phyloP scores from a whole-genome alignment of 805 yeast species.

The Cyberlindnera samutprakarnensis region DNA sequence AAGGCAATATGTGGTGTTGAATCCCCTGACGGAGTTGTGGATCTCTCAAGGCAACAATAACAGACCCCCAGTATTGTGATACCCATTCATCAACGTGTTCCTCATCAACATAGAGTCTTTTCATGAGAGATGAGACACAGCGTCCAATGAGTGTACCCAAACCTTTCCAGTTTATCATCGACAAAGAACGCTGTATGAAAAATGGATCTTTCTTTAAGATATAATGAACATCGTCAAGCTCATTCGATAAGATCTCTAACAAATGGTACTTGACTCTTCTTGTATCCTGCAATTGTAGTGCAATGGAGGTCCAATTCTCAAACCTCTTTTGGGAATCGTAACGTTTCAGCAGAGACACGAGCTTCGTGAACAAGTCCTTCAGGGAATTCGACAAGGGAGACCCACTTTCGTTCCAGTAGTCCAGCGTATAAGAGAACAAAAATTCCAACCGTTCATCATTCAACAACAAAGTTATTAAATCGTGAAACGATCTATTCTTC shows the following conservation, averaged over 20 bases:
- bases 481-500: conserved; percentile 8
- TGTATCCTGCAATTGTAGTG: conserved; percentile 38
- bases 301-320: conserved; percentile 37
- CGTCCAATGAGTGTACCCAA: conserved; percentile 65
- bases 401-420: conserved; percentile 64
- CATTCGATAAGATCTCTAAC: conserved; percentile 48
- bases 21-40: conserved; percentile 31
- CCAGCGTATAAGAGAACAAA: conserved; percentile 49
- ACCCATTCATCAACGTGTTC: conserved; percentile 19
- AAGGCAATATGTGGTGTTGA: conserved; percentile 54
- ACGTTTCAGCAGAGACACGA: conserved; percentile 33
- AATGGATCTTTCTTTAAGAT: conserved; percentile 37
- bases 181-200: conserved; percentile 41
- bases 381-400: conserved; percentile 67
- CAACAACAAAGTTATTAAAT: conserved; percentile 9
- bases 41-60: conserved; percentile 10
- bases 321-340: conserved; percentile 23
- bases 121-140: conserved; percentile 35
- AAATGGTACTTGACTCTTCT: conserved; percentile 57
- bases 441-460: conserved; percentile 19
- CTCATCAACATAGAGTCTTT: conserved; percentile 27
- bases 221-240: conserved; percentile 30
- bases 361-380: conserved; percentile 49
- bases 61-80: conserved; percentile 16
- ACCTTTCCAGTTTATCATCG: conserved; percentile 46